Conservation (phyloP, 305 asterid genomes). For the Solanum hybrid region DNA sequence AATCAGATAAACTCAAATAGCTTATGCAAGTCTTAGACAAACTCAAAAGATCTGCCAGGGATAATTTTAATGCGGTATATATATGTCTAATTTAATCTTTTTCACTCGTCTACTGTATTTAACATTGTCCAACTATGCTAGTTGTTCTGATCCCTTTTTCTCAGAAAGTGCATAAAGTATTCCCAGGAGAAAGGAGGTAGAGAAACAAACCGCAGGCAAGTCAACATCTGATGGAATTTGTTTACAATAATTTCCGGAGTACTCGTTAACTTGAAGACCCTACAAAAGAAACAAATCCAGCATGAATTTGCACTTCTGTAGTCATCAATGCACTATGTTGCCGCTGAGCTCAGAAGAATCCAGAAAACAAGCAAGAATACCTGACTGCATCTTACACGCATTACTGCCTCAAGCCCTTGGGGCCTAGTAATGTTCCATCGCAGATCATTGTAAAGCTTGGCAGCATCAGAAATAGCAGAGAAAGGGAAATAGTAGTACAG, state of each 20-base stretch:
- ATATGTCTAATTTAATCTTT: background rate
- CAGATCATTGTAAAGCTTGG: constrained; percentile 93
- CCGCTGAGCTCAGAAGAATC: background rate
- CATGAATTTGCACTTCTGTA: background rate
- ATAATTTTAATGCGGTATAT: background rate
- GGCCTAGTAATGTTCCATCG: constrained; percentile 98
- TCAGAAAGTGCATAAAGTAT: background rate
- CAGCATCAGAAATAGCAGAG: constrained; percentile 84
- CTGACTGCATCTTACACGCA: constrained; percentile 99
- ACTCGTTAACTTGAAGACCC: constrained; percentile 96
- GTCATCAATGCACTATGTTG: background rate
- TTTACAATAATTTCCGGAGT: constrained; percentile 79
- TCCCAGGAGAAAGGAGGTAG: constrained; percentile 6
- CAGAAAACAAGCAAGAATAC: constrained; percentile 28
- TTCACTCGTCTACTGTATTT: background rate
- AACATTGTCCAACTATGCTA: background rate
- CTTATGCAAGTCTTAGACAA: background rate
- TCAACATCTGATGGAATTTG: constrained; percentile 93
- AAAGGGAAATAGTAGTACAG: constrained; percentile 88
- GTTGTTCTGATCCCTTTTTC: background rate
- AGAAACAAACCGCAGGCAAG: constrained; percentile 68
- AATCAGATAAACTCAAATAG: background rate
- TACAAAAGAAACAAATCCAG: constrained; percentile 18
- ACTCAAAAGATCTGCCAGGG: background rate
- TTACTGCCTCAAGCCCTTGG: constrained; percentile 97